Base-by-base conservation (phyloP, 2,329 filamentous ascomycete genomes). In the Daldinia sp. region DNA sequence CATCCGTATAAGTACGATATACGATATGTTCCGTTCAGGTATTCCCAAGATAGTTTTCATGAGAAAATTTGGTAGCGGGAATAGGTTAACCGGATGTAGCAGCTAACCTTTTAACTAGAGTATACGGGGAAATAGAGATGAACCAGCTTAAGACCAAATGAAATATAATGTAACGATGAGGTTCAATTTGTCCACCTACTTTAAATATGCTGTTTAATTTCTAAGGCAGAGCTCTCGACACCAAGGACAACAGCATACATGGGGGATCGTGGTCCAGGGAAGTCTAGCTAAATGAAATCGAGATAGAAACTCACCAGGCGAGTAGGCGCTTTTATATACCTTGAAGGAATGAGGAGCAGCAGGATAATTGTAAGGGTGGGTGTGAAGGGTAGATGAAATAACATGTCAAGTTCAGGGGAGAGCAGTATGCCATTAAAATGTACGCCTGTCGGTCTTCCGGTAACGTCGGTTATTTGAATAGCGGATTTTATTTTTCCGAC, bases 401-500 rank as follows among this genome's bases (percentile, higher is more conserved):
- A 4, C 13, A 62, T 30, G 18, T 35, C 26, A 33, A 51, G 15
- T n/a, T 5, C 1, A 42, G 18, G n/a, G 41, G 26, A 9, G 15
- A 56, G 35, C 4, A 37, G 53, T n/a, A 50, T 59, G 41, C 39
- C 44, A n/a, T 55, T 28, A 35, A 64, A 56, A 15, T 35, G 60
- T 48, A 20, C 56, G 37, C 28, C 28, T 33, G 28, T 58, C 50
- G 48, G 53, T 59, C 56, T 59, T 9, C 53, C 69, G 67, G 67
- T 54, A 60, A 55, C 44, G 44, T 67, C 69, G 64, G 69, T n/a
- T 63, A 48, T 58, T 10, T 46, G n/a, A 33, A 59, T 53, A 55
- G 39, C 41, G 44, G 63, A 46, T 23, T 18, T 41, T 18, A 28
- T 42, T 20, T 33, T 60, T 63, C 69, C 60, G 69, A 63, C 20